Evolutionary conservation across 2,329 filamentous ascomycete species (phyloP), one percentile per base, ranked within the genome.

Genomic region (Paramyrothecium roridum): DNA sequence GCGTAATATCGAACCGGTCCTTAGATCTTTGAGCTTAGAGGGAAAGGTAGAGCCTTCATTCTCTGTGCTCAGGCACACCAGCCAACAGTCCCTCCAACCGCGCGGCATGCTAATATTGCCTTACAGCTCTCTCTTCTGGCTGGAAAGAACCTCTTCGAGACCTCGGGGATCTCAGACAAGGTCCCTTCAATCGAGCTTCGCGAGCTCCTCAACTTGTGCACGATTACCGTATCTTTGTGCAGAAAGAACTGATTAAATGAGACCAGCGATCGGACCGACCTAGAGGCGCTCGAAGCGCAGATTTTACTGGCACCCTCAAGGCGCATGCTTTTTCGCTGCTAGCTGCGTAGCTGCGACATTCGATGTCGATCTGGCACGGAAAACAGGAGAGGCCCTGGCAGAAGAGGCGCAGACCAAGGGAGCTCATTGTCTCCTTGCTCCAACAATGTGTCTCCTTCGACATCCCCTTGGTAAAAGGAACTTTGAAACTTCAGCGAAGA

Each of bases 341-440:
- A 64, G 60, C 13, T 63, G 52, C 40, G 54, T 88, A 52, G 85
- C 82, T 8, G 81, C 85, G 17, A 86, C 84, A 16, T 88, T 83
- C 77, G 82, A 88, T 61, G 61, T 73, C 2, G 78, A 82, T 4
- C 68, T 86, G 21, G 74, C 86, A 45, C 69, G 79, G 47, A 69
- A 80, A 53, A 76, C 85, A 20, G 85, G 85, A n/a, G 70, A 75
- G n/a, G 71, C 83, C 20, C 77, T 88, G 60, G 84, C 79, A 19
- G 76, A 82, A 22, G 85, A 72, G 51, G 58, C 66, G 2, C 60
- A 62, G 22, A 63, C 56, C 54, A 91, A 91, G 71, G 87, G 87
- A 52, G 80, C 88, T 11, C 85, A 90, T 63, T 80, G 90, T 16
- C 82, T 88, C 59, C 77, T 91, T 13, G 89, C 86, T 3, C 89